Percentiles rank a stretch among this genome's conserved stretches.
Conservation (phyloP, 495 filamentous ascomycete species). For the Penicillium verhagenii region DNA sequence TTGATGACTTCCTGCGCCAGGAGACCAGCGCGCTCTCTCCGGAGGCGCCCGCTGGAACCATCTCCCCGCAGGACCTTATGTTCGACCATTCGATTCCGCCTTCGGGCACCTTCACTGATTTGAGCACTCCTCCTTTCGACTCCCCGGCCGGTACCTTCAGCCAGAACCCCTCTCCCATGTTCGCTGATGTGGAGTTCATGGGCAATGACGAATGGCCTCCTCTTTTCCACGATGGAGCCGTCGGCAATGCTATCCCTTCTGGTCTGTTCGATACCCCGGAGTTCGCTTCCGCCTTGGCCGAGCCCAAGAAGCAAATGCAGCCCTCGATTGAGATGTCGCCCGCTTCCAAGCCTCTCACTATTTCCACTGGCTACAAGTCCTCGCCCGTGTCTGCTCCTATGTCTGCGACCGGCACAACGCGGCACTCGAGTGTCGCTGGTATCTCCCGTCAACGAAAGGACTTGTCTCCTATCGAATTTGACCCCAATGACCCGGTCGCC, state of each 20-base stretch:
- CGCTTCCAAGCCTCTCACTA: constrained; percentile 45
- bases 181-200: constrained; percentile 36
- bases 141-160: constrained; percentile 65
- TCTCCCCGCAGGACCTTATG: constrained; percentile 85
- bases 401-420: constrained; percentile 33
- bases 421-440: constrained; percentile 68
- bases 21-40: constrained; percentile 16
- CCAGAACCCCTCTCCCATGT: constrained; percentile 74
- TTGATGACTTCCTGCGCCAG: constrained; percentile 14
- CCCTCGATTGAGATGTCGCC: constrained; percentile 36
- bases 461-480: constrained; percentile 66
- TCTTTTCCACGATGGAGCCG: constrained; percentile 57
- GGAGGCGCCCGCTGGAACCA: constrained; percentile 51
- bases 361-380: constrained; percentile 5
- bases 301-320: constrained; percentile 32
- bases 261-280: constrained; percentile 23
- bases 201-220: constrained; percentile 44
- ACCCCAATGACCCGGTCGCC: constrained; percentile 65
- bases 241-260: constrained; percentile 1
- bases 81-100: constrained; percentile 76
- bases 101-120: constrained; percentile 76
- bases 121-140: constrained; percentile 80
- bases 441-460: constrained; percentile 75
- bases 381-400: constrained; percentile 27
- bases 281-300: constrained; percentile 19